Evolutionary conservation across 1,284 basidiomycete genomes (phyloP).

Genomic region (Irpex sp.): DNA sequence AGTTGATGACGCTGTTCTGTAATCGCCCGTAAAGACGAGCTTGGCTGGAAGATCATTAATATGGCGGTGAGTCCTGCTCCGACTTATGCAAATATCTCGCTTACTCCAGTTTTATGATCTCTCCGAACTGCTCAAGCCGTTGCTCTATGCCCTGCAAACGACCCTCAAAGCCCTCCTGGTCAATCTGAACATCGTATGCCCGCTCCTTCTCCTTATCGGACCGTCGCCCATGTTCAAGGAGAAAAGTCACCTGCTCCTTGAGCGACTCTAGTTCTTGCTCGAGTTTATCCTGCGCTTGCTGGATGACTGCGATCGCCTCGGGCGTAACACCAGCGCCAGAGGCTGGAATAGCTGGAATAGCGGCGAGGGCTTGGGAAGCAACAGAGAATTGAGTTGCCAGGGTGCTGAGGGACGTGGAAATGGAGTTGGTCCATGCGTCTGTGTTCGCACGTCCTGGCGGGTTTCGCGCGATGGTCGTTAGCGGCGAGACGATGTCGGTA

Average conservation of each 20-base stretch:
- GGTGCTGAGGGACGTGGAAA: constrained; percentile 35
- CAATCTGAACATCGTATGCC: constrained; percentile 8
- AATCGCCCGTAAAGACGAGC: constrained; percentile 33
- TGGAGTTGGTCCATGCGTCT: constrained; percentile 23
- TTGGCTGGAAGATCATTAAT: constrained; percentile 24
- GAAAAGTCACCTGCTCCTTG: constrained; percentile 19
- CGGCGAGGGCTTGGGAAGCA: constrained; percentile 35
- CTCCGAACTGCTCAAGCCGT: constrained; percentile 28
- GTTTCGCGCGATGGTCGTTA: neutral
- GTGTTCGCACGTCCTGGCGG: neutral
- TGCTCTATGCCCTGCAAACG: constrained; percentile 29
- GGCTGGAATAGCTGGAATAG: constrained; percentile 15
- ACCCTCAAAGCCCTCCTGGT: constrained; percentile 15
- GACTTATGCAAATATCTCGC: constrained; percentile 21
- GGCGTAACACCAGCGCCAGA: neutral
- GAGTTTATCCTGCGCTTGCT: constrained; percentile 25
- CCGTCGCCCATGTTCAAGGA: constrained; percentile 1
- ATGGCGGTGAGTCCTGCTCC: neutral
- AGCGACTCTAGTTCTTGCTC: constrained; percentile 26
- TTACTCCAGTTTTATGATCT: constrained; percentile 33
- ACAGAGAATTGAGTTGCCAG: constrained; percentile 39
- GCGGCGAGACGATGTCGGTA: constrained; percentile 8
- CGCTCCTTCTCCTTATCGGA: constrained; percentile 14
- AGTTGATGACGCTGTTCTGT: constrained; percentile 29
- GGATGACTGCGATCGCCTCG: constrained; percentile 6